These are phyloP conservation scores for Lotmaria passim DNA, from an alignment of 208 protist genomes.

Conservation along the genomic window DNA sequence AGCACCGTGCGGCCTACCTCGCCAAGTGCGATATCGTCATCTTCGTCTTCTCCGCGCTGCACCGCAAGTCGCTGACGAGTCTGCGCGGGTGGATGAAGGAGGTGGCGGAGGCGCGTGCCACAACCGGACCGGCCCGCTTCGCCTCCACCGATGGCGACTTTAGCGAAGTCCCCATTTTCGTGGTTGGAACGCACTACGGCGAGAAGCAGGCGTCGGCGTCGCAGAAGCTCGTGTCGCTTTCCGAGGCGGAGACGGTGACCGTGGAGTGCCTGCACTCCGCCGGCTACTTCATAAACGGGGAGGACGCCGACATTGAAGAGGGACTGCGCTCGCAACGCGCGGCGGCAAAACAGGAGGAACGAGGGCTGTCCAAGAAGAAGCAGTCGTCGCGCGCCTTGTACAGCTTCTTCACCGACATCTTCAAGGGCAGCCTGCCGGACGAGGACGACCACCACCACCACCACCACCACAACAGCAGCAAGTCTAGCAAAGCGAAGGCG, in stretches of 20 bases:
- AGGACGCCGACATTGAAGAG: slow-evolving; percentile 14
- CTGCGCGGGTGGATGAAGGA: slow-evolving; percentile 43
- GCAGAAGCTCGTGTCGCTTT: background rate
- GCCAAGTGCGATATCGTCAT: slow-evolving; percentile 54
- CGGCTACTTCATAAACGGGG: slow-evolving; percentile 35
- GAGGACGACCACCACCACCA: background rate
- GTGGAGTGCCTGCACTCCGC: slow-evolving; percentile 21
- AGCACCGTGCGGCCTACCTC: slow-evolving; percentile 64
- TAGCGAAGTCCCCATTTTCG: slow-evolving; percentile 49
- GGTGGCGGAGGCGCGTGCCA: slow-evolving; percentile 36
- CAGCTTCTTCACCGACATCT: slow-evolving; percentile 11
- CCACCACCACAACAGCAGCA: background rate
- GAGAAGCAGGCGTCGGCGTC: slow-evolving; percentile 29
- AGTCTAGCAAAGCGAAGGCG: slow-evolving; percentile 7
- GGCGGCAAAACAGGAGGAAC: background rate
- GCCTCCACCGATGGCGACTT: slow-evolving; percentile 25
- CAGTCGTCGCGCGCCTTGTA: slow-evolving; percentile 13
- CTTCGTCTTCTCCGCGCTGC: slow-evolving; percentile 68
- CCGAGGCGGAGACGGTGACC: slow-evolving; percentile 25
- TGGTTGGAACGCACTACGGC: slow-evolving; percentile 58
- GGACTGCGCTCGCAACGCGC: background rate
- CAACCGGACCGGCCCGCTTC: slow-evolving; percentile 15
- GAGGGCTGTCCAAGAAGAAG: slow-evolving; percentile 7
- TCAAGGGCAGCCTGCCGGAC: background rate
- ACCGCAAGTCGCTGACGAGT: slow-evolving; percentile 42